Evolutionary conservation across 306 rosid genomes (phyloP), one percentile per base, ranked within the genome.

Genomic region (Parietaria judaica): DNA sequence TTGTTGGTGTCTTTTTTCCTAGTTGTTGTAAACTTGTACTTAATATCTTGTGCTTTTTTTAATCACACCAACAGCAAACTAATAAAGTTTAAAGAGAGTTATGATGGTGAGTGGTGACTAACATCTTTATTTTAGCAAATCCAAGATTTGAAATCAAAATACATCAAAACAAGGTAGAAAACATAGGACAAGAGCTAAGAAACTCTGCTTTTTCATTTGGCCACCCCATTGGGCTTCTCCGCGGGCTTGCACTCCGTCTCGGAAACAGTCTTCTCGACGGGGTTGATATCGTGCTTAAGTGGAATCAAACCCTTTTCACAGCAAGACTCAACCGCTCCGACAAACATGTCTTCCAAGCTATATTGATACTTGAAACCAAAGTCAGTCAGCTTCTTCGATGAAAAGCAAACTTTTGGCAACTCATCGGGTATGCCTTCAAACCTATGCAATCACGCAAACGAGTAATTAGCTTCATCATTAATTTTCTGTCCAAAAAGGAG

Each of bases 261-360:
- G 11, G 8, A 1, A 54, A 31, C 11, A 46, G 62, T 16, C 46
- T 12, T 11, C 6, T 11, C 14, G 3, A 11, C 6, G 62, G 60
- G 61, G 43, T 56, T 56, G n/a, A 10, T 41, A 9, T 41, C 11
- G 15, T 36, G 60, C 14, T 35, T 56, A 23, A 43, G 52, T 0
- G 64, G 52, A 60, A 60, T 8, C 52, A 60, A 15, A 3, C 86
- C 85, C 66, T 78, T 89, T 58, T 68, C 61, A 17, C 48, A 72
- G 66, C 97, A 89, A 3, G 83, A 36, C 4, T 89, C 84, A 10
- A 86, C 67, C 1, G 97, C 97, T 48, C 61, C 89, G 0, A 72
- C 59, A 74, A 69, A 89, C 95, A 86, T 89, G 8, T 84, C 95
- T 70, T 83, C 89, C 56, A 89, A 71, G 70, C 67, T 78, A 70